Conservation (phyloP, 108 stramenopile species). For the Fragilariopsis cylindrus region DNA sequence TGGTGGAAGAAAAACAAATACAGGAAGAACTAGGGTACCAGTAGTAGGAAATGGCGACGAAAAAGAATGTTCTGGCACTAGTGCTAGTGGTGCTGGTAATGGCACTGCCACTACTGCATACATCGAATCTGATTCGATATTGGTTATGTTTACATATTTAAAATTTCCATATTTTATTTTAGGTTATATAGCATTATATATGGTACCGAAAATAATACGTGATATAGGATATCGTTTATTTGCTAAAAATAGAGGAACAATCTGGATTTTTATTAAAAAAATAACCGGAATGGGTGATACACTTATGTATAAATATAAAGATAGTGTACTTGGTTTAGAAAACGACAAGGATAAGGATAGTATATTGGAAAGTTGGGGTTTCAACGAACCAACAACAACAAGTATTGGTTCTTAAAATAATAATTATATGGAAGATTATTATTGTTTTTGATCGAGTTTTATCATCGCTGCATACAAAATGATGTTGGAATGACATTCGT, state of each 20-base stretch:
- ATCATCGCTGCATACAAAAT: too few species aligned
- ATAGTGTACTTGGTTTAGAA: constrained; percentile 34
- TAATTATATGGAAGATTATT: neutral
- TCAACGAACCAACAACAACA: neutral
- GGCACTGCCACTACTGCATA: constrained; percentile 28
- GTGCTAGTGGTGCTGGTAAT: neutral
- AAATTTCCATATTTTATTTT: constrained; percentile 27
- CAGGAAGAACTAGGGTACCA: neutral
- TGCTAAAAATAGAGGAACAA: constrained; percentile 35
- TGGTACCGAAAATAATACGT: constrained; percentile 33
- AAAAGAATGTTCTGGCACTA: neutral
- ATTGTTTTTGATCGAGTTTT: too few species aligned
- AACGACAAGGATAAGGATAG: neutral
- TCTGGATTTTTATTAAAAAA: constrained; percentile 35
- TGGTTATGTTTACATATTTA: constrained; percentile 30
- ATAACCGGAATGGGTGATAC: constrained; percentile 45
- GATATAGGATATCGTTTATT: constrained; percentile 32
- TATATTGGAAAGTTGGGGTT: constrained; percentile 4
- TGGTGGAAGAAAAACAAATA: neutral
- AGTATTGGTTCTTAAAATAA: neutral
- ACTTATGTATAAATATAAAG: constrained; percentile 22
- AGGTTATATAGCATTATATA: constrained; percentile 24
- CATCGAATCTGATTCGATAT: constrained; percentile 19
- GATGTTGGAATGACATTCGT: constrained; percentile 15
- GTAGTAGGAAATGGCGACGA: neutral